Base-by-base conservation (phyloP, 2,329 filamentous ascomycete genomes). In the Sporothrix pseudoabietina region DNA sequence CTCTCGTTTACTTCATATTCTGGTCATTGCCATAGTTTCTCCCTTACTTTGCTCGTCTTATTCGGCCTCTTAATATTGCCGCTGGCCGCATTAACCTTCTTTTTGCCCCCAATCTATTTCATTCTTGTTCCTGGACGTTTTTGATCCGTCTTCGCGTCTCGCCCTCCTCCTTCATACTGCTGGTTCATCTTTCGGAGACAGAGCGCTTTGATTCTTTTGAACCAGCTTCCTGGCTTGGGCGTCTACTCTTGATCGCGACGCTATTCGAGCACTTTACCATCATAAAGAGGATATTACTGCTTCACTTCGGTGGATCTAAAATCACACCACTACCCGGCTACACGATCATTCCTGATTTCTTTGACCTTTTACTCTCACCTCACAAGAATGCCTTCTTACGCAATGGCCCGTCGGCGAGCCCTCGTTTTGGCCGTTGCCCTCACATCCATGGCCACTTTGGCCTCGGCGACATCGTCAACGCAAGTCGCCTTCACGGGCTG, bases 401-500 rank as follows among this genome's bases (percentile, higher is more conserved):
- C 35, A 12, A 59, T 30, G 35, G n/a, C 61, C 63, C 61, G 59
- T 57, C 47, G 59, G 19, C 70, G 49, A 49, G 30, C 16, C 16
- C 14, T 68, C 8, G 26, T 12, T 5, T 26, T 55, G 7, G 65
- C 61, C 14, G 49, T 69, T 3, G 49, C 69, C 7, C 8, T 30
- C 7, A 9, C 47, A 12, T 39, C 35, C 57, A 16, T 71, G 22
- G 10, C 72, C 26, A 49, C 44, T 4, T 9, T 69, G 2, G 49
- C 26, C 6, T 32, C 59, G 12, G 55, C 69, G 8, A 61, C 61
- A 35, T 68, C 69, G 5, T 41, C 35, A 16, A 54, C 39, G 1
- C 22, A 69, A 9, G 63, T 75, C 44, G 44, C 69, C 41, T 77
- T 76, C 52, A 30, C 52, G 2, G 71, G 70, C 32, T 77, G 76